phyloP scores from a whole-genome alignment of 805 yeast species.

The Lipomyces starkeyi region DNA sequence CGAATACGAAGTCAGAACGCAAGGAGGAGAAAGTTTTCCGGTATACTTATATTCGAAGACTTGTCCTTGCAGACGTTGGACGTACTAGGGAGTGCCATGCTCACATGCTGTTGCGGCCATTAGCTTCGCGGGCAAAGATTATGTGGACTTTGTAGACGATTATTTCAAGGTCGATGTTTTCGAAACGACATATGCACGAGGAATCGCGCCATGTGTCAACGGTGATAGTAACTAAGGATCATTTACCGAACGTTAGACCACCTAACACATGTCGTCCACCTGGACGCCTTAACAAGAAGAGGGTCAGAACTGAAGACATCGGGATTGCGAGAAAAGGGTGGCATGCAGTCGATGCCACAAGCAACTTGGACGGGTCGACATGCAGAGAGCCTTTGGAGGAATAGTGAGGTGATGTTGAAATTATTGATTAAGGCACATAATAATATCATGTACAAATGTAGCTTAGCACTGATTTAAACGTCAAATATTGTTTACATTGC shows the following conservation, averaged over 20 bases:
- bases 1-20: slow-evolving; percentile 5
- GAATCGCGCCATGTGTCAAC: background rate
- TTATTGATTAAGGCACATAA: background rate
- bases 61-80: background rate
- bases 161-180: no score
- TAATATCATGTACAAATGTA: no score
- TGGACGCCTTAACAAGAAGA: background rate
- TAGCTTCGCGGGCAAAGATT: no score
- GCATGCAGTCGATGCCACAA: background rate
- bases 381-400: no score
- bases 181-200: no score
- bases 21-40: background rate
- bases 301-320: background rate
- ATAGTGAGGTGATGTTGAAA: no score
- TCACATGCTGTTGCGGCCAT: background rate
- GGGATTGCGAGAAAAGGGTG: no score
- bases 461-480: no score
- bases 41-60: background rate
- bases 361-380: background rate
- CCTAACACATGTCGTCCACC: slow-evolving; percentile 4
- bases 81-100: background rate
- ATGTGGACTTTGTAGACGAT: no score
- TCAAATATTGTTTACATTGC: no score
- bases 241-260: background rate
- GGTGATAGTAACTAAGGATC: no score